Percentiles rank a stretch among this genome's conserved stretches.
These are phyloP conservation scores for Ophiostoma australiae DNA, from an alignment of 2,329 filamentous ascomycete genomes.

Conservation along the genomic window DNA sequence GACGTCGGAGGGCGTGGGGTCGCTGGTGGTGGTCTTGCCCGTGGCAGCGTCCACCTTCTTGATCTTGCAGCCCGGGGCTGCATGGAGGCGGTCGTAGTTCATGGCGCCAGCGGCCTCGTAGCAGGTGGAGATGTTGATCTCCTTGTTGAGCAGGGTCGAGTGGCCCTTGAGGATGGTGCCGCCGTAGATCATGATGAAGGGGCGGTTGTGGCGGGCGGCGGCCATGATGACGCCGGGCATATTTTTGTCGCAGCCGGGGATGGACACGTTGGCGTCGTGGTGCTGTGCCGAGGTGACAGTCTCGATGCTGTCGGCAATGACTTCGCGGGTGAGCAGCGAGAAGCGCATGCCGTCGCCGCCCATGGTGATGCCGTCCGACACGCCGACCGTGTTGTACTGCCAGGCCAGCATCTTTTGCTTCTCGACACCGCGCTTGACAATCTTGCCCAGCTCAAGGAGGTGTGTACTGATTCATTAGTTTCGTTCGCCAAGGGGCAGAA, in stretches of 20 bases:
- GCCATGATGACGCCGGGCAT: constrained; percentile 94
- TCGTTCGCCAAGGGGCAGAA: background rate
- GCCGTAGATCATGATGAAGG: constrained; percentile 92
- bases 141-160: constrained; percentile 66
- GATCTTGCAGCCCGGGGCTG: constrained; percentile 41
- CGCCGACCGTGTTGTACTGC: constrained; percentile 88
- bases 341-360: constrained; percentile 93
- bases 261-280: constrained; percentile 88
- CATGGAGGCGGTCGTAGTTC: constrained; percentile 69
- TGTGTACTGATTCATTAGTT: background rate
- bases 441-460: constrained; percentile 79
- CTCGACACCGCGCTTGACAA: constrained; percentile 75
- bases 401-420: constrained; percentile 85
- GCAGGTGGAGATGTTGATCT: constrained; percentile 83
- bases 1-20: constrained; percentile 69
- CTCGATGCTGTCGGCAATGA: constrained; percentile 93
- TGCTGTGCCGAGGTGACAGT: constrained; percentile 87
- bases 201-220: constrained; percentile 83
- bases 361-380: constrained; percentile 94
- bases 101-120: constrained; percentile 85
- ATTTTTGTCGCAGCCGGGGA: constrained; percentile 95
- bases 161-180: constrained; percentile 87
- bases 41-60: constrained; percentile 33
- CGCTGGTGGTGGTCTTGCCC: constrained; percentile 44
- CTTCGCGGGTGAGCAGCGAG: constrained; percentile 81